Base-by-base conservation (phyloP, 345 rosid species). In the Geranium brycei region DNA sequence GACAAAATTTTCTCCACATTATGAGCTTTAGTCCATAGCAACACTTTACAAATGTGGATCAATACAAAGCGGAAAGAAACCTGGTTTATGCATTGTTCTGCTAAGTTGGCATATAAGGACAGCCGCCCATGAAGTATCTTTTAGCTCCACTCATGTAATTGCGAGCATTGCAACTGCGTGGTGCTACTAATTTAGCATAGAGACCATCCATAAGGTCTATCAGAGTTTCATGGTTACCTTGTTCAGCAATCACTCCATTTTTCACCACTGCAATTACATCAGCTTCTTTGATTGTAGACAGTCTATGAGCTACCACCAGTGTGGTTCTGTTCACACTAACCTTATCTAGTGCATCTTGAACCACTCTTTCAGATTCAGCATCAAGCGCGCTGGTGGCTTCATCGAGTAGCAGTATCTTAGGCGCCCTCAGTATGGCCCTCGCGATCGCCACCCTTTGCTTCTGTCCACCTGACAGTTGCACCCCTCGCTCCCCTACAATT, bases 341-440 rank as follows among this genome's bases (percentile, higher is more conserved):
- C 57, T 57, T 55, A 14, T 75, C 82, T 3, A 69, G 55, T 14
- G 69, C 73, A 4, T 75, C 80, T 66, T 71, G 76, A 67, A 78
- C 80, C 31, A 69, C 65, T 19, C 70, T 51, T 35, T 75, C 73
- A 0, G 82, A 78, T 58, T 77, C 80, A 0, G 75, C 67, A 35
- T 77, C 79, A 0, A 77, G 70, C 0, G 84, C 79, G 18, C 79
- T 75, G 0, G 71, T 77, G 8, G 79, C 84, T 31, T 80, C 79
- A 6, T 75, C 73, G 1, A 75, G 53, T 0, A 75, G 64, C 41
- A 75, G 35, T 40, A 77, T 58, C 30, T 61, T 70, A 0, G 80
- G 81, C 65, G 51, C 68, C 31, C 75, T 80, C 0, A 75, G 72
- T 4, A 80, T 71, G 0, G 81, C 84, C 1, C 75, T 72, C 0